A percentile compares a stretch with the other conserved stretches of the same genome.
These are phyloP conservation scores for Pulicaria dysenterica DNA, from an alignment of 129 eudicot species.

Conservation along the genomic window DNA sequence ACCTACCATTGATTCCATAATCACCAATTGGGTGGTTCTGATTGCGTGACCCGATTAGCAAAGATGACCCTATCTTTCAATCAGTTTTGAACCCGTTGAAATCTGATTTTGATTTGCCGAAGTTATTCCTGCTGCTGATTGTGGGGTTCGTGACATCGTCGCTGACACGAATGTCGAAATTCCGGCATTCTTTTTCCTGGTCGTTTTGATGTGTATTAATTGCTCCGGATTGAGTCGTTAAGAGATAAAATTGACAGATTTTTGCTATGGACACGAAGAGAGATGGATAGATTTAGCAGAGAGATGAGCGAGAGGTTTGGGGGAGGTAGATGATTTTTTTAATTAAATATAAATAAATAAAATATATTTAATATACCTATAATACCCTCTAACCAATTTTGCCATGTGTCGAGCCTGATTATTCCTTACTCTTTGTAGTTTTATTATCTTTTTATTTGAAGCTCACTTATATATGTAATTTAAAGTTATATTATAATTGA, in stretches of 20 bases:
- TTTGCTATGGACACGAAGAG: conserved; percentile 68
- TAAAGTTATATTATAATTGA: no score
- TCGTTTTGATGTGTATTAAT: conserved; percentile 49
- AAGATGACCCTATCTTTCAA: conserved; percentile 58
- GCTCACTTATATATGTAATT: no score
- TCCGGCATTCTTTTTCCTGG: conserved; percentile 58
- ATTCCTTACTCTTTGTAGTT: no score
- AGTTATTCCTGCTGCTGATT: not conserved
- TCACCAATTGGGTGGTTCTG: conserved; percentile 30
- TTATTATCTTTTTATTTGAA: no score
- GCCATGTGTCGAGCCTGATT: no score
- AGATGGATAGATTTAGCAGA: no score
- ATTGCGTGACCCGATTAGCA: conserved; percentile 33
- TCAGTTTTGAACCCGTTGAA: conserved; percentile 53
- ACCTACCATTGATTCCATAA: conserved; percentile 67
- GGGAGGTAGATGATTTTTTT: no score
- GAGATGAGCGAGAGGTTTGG: no score
- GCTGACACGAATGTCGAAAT: conserved; percentile 74
- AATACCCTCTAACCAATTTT: no score
- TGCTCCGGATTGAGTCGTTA: conserved; percentile 92
- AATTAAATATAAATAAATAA: no score
- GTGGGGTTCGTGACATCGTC: conserved; percentile 28
- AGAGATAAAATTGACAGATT: conserved; percentile 64
- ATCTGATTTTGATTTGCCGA: conserved; percentile 31
- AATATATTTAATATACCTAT: no score